Evolutionary conservation across 345 rosid genomes (phyloP), one percentile per base, ranked within the genome.

Genomic region (Noccaea caerulescens): DNA sequence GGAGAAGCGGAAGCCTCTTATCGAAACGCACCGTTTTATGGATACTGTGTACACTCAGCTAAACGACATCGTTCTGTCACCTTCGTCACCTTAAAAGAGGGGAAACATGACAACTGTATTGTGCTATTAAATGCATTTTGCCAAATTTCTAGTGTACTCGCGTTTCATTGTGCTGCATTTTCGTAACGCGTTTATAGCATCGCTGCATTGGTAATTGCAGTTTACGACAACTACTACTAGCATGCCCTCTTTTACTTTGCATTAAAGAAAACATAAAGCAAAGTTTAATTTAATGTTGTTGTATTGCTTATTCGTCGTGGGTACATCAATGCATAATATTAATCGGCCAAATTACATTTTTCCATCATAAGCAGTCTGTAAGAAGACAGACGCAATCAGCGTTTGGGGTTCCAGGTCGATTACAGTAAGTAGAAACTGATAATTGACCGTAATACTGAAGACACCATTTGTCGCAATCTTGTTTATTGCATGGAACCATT

Each of bases 1-100:
- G 68, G 82, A 77, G 77, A 81, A 68, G 64, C 80, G 74, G 77
- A 81, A 68, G 64, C 80, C 80, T 63, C 27, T 77, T 13, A 71
- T 36, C 20, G 84, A 77, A 71, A 72, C 78, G 32, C 42, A 77
- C 7, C 77, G 73, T 43, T 79, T 79, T 63, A 18, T 76, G 7
- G 77, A 78, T 12, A 58, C 75, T 0, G 62, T 63, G 69, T 60
- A 63, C 46, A 37, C 46, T 73, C 82, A 79, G 60, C 76, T 81
- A 69, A 76, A 76, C 79, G 79, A 76, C 79, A 69, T 75, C 57
- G 70, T 69, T 46, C 25, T 60, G 16, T 68, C 79, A 16, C 59
- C 72, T n/a, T 61, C 75, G 13, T 38, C 71, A 13, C 71, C 71
- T 47, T 76, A 56, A 39, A 38, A 8, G 27, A 25, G 57, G 23